Percentiles rank a stretch among this genome's conserved stretches.
Conservation (phyloP, 2,329 filamentous ascomycete species). For the Ceratocystis harringtonii region DNA sequence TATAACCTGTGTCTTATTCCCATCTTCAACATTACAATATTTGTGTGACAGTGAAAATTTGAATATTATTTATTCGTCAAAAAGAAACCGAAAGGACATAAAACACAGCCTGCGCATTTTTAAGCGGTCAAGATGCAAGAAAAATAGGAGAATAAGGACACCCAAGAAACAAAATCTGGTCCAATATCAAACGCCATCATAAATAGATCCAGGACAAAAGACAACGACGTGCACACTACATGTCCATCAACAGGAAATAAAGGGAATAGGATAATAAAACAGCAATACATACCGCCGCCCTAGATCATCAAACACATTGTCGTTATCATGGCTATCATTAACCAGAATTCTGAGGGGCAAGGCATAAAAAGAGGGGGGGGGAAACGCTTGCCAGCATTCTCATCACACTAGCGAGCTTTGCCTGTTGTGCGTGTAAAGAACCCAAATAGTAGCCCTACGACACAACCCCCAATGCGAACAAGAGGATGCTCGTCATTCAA, state of each 20-base stretch:
- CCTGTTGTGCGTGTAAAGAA: too few species aligned
- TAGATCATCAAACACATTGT: slow-evolving; percentile 2
- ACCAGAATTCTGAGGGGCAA: not conserved
- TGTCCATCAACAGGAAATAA: not conserved
- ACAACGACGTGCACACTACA: not conserved
- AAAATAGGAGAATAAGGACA: not conserved
- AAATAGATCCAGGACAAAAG: not conserved
- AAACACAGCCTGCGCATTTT: slow-evolving; percentile 4
- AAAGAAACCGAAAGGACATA: slow-evolving; percentile 1
- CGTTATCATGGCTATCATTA: not conserved
- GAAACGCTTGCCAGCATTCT: not conserved
- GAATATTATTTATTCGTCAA: not conserved
- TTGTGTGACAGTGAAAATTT: not conserved
- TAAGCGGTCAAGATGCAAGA: not conserved
- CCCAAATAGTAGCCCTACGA: too few species aligned
- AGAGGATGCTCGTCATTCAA: not conserved
- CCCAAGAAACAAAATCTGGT: slow-evolving; percentile 1
- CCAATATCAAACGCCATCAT: not conserved
- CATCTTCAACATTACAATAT: not conserved
- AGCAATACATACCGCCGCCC: not conserved
- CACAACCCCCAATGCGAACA: too few species aligned
- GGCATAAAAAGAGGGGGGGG: not conserved
- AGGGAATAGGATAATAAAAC: not conserved
- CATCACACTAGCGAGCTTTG: not conserved
- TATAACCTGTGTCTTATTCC: too few species aligned